Conservation (phyloP, 805 yeast species). For the Candida patagonica region DNA sequence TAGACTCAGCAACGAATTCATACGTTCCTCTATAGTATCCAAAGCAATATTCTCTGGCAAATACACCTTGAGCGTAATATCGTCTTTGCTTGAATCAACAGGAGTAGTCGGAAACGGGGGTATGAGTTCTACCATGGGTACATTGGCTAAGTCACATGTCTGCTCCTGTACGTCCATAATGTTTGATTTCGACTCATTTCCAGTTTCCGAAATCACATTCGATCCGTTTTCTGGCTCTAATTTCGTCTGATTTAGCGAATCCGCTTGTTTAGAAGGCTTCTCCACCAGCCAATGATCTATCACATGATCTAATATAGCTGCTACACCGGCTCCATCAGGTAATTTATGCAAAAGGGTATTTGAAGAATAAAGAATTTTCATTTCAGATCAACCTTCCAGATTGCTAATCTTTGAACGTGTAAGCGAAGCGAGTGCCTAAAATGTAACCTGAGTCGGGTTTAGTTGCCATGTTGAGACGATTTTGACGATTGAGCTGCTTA, state of each 20-base stretch:
- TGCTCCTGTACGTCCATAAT: not conserved
- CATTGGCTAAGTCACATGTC: not conserved
- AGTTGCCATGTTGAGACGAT: too few relatives aligned
- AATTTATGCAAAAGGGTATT: constrained; percentile 6
- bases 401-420: too few relatives aligned
- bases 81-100: not conserved
- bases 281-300: constrained; percentile 6
- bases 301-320: constrained; percentile 4
- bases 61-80: not conserved
- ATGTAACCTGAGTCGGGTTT: too few relatives aligned
- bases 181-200: too few relatives aligned
- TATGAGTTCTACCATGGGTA: not conserved
- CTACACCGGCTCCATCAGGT: constrained; percentile 2
- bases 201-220: too few relatives aligned
- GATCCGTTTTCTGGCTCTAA: too few relatives aligned
- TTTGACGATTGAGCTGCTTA: too few relatives aligned
- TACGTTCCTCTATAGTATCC: too few relatives aligned
- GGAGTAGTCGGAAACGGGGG: not conserved
- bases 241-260: too few relatives aligned
- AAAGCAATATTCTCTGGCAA: not conserved
- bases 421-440: too few relatives aligned
- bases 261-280: not conserved
- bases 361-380: constrained; percentile 5
- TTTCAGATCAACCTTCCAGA: too few relatives aligned
- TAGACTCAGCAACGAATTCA: not conserved